Percentiles rank a stretch among this genome's conserved stretches.
phyloP scores from a whole-genome alignment of 164 flowering plant genomes.

The Santalum album region DNA sequence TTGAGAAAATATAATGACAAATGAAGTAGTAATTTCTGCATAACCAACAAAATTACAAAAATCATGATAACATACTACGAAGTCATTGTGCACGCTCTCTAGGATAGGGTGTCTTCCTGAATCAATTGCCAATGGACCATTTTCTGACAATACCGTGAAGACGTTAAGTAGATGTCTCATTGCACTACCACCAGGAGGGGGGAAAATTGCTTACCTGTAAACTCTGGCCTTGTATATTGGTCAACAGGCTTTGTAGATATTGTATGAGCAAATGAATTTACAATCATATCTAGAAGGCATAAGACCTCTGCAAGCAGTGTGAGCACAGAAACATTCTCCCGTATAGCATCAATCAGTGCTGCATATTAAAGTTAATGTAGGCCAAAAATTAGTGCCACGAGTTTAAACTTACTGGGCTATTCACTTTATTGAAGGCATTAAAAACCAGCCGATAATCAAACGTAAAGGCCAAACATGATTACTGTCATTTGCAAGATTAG shows the following conservation, averaged over 20 bases:
- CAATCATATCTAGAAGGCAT: conserved; percentile 96
- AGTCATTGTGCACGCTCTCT: conserved; percentile 79
- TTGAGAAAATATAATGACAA: neutral
- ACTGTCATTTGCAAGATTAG: too few species aligned
- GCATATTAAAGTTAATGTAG: conserved; percentile 16
- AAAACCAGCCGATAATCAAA: too few species aligned
- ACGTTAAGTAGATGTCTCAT: conserved; percentile 5
- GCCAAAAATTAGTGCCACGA: neutral
- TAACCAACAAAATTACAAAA: neutral
- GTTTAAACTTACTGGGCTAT: neutral
- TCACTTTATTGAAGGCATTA: too few species aligned
- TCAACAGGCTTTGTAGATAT: conserved; percentile 91
- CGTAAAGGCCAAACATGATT: too few species aligned
- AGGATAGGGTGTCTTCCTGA: conserved; percentile 93
- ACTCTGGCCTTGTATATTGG: conserved; percentile 75
- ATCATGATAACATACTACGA: conserved; percentile 41
- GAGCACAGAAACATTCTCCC: conserved; percentile 77
- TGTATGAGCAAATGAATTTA: conserved; percentile 93
- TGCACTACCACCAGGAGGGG: neutral
- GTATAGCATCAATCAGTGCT: conserved; percentile 69
- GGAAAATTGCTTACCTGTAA: conserved; percentile 49
- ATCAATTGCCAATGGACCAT: conserved; percentile 95
- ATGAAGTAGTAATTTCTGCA: neutral
- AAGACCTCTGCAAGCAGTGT: conserved; percentile 86
- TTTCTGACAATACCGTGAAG: conserved; percentile 30